These are phyloP conservation scores for Achaetomium macrosporum DNA, from an alignment of 2,329 filamentous ascomycete species.

Conservation along the genomic window DNA sequence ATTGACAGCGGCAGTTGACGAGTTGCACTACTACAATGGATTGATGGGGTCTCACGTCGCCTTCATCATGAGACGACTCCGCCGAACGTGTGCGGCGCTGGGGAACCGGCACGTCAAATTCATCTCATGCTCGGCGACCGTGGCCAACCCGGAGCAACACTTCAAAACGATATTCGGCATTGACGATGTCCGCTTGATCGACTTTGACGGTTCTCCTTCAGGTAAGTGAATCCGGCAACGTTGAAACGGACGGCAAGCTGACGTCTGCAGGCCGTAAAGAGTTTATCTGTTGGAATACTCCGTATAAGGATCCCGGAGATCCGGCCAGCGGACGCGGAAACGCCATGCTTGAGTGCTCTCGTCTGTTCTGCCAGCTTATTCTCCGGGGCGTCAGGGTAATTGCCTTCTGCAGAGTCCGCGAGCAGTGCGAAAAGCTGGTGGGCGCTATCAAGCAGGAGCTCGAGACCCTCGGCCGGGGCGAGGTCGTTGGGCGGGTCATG, in stretches of 20 bases:
- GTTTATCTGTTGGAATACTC: conserved; percentile 97
- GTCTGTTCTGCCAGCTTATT: conserved; percentile 84
- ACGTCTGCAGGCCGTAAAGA: conserved; percentile 60
- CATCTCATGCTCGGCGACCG: conserved; percentile 92
- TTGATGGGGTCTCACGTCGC: conserved; percentile 91
- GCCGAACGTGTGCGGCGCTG: conserved; percentile 81
- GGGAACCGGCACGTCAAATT: conserved; percentile 84
- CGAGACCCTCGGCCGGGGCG: conserved; percentile 62
- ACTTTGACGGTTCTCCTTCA: conserved; percentile 89
- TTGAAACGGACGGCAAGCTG: not conserved
- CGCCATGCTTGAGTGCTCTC: conserved; percentile 77
- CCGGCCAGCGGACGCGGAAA: conserved; percentile 81
- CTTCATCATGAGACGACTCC: conserved; percentile 84
- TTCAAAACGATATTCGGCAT: conserved; percentile 94
- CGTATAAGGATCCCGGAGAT: conserved; percentile 83
- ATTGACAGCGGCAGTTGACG: conserved; percentile 50
- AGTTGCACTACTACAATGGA: conserved; percentile 94
- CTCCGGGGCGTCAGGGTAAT: conserved; percentile 86
- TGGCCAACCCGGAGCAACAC: conserved; percentile 85
- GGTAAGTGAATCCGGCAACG: conserved; percentile 37
- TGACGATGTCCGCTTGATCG: conserved; percentile 71
- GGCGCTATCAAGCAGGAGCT: conserved; percentile 75
- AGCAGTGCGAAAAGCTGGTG: conserved; percentile 80
- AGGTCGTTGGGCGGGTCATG: conserved; percentile 79
- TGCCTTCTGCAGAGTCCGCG: conserved; percentile 82